Base-by-base conservation (phyloP, 257 asterid genomes). In the Forsythia viridissima region DNA sequence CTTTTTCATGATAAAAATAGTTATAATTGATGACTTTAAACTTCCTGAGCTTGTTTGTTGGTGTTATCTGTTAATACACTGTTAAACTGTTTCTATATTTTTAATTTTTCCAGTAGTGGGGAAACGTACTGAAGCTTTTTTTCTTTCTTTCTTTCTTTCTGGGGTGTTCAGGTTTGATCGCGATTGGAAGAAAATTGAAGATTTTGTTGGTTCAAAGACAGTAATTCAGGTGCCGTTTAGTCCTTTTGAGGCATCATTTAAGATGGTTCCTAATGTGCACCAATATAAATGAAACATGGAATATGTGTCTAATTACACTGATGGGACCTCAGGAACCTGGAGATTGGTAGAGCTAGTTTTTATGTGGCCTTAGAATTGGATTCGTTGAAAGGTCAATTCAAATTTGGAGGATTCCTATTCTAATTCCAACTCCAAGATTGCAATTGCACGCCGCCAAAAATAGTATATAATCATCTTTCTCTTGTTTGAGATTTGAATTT, bases 101-200 rank as follows among this genome's bases (percentile, higher is more conserved):
- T 41, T 42, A 7, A 7, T 8, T 42, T 43, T 43, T 43, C 48
- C 10, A 1, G 48, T 48, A 13, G 57, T 46, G 51, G 48, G 44
- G 61, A 70, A 36, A 24, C 44, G 76, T 78, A 76, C 82, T 82
- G 87, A 85, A 83, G 72, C 77, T 81, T 71, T 71, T 43, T 20
- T 24, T 24, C 75, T 76, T 42, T 52, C 20, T 37, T 43, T 78
- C 65, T 55, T 41, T 41, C 44, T 6, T 6, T 5, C 48, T 73
- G 70, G 79, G 55, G 39, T 75, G 67, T 86, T 80, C 93, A 94
- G 98, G 90, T 94, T 94, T 78, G 98, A 94, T 77, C 97, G 98
- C 37, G 98, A 94, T 80, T 94, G 98, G 98, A 94, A 94, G 92
- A 92, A 94, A 82, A 94, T 94, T 78, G 98, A 94, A 85, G 98